These are phyloP conservation scores for Candida dendrica DNA, from an alignment of 805 yeast species.

Conservation along the genomic window DNA sequence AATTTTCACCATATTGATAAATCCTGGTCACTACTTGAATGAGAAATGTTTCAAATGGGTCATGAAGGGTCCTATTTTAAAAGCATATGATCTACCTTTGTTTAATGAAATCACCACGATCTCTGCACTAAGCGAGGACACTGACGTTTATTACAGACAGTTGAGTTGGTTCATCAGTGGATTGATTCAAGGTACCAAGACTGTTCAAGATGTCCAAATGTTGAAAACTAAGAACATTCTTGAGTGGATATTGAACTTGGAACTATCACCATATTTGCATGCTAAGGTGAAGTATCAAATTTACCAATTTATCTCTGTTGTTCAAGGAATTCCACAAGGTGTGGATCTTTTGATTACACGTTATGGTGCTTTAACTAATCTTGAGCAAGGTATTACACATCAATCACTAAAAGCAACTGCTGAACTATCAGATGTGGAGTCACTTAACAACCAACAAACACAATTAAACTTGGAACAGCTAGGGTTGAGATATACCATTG, in stretches of 20 bases:
- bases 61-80: conserved; percentile 35
- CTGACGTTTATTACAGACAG: conserved; percentile 48
- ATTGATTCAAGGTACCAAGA: conserved; percentile 40
- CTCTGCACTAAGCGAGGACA: conserved; percentile 25
- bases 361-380: conserved; percentile 36
- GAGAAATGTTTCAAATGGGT: conserved; percentile 67
- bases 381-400: conserved; percentile 26
- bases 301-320: conserved; percentile 33
- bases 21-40: conserved; percentile 70
- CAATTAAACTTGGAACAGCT: conserved; percentile 39
- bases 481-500: conserved; percentile 34
- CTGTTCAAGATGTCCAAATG: conserved; percentile 43
- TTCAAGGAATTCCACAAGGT: conserved; percentile 51
- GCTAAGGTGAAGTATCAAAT: conserved; percentile 33
- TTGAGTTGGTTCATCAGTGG: conserved; percentile 57
- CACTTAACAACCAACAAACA: conserved; percentile 22
- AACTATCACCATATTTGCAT: conserved; percentile 42
- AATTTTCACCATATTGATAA: conserved; percentile 47
- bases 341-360: conserved; percentile 52
- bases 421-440: conserved; percentile 1
- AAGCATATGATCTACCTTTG: conserved; percentile 37
- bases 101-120: conserved; percentile 24
- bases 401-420: conserved; percentile 4
- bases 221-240: conserved; percentile 48
- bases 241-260: conserved; percentile 59